phyloP scores from a whole-genome alignment of 768 basidiomycete species.

The Rossbeevera mucosa region DNA sequence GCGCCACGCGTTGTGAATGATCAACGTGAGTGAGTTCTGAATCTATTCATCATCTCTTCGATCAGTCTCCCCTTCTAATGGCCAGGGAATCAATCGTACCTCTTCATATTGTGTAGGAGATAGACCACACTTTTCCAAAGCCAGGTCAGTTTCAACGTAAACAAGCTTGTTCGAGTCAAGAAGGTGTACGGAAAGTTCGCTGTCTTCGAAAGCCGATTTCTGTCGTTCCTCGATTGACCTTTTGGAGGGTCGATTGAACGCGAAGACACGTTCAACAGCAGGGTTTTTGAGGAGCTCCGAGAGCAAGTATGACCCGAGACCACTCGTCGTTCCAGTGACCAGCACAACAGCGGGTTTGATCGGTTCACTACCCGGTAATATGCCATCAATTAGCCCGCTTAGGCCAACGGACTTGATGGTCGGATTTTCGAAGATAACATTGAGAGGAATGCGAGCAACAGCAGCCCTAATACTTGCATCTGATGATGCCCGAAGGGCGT shows the following conservation, averaged over 20 bases:
- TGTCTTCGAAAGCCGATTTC: conserved; percentile 16
- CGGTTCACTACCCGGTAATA: conserved; percentile 1
- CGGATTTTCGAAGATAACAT: conserved; percentile 37
- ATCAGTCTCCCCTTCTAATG: no score
- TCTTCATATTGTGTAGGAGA: conserved; percentile 17
- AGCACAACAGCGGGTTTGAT: conserved; percentile 26
- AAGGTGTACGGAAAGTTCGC: conserved; percentile 10
- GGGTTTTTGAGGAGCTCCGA: conserved; percentile 24
- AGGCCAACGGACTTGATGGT: conserved; percentile 28
- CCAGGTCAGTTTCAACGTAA: conserved; percentile 33
- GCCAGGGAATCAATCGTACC: neutral
- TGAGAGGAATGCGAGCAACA: conserved; percentile 22
- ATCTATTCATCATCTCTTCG: conserved; percentile 21
- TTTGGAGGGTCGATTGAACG: conserved; percentile 2
- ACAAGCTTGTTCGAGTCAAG: conserved; percentile 14
- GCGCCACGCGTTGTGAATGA: conserved; percentile 44
- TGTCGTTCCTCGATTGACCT: conserved; percentile 25
- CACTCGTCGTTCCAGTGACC: conserved; percentile 39
- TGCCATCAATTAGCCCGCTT: conserved; percentile 1
- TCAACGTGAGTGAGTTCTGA: conserved; percentile 28
- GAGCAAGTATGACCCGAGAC: conserved; percentile 37
- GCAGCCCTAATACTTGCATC: conserved; percentile 25
- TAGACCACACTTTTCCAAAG: conserved; percentile 30
- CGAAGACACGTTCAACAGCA: conserved; percentile 22
- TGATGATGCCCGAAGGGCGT: conserved; percentile 30